Evolutionary conservation across 768 basidiomycete species (phyloP).

Genomic region (Trametes cubensis): DNA sequence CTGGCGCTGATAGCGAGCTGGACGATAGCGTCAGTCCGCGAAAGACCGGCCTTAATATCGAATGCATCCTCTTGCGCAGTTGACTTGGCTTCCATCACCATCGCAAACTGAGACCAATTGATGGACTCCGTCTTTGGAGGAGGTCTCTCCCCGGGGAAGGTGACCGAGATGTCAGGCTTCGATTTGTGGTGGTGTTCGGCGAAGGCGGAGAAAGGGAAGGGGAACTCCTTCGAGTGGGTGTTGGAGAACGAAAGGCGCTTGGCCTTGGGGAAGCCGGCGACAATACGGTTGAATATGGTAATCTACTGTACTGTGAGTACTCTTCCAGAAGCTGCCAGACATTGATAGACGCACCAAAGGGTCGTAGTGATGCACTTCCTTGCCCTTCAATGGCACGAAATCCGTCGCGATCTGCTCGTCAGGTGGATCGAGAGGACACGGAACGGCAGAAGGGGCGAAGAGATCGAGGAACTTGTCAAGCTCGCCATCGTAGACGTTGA

Average conservation of each 20-base stretch:
- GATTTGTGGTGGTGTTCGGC: conserved; percentile 3
- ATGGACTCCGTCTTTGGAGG: background rate
- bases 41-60: background rate
- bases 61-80: background rate
- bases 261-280: background rate
- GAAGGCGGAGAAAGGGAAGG: conserved; percentile 21
- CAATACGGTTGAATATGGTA: background rate
- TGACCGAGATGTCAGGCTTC: conserved; percentile 2
- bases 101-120: conserved; percentile 5
- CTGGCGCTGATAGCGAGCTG: conserved; percentile 13
- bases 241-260: conserved; percentile 9
- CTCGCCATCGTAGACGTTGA: background rate
- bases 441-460: background rate
- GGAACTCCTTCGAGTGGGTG: conserved; percentile 6
- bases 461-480: background rate
- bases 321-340: too few relatives aligned
- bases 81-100: conserved; percentile 11
- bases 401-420: background rate
- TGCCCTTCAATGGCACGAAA: background rate
- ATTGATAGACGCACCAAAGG: background rate
- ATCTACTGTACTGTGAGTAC: background rate
- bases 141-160: background rate
- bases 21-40: background rate
- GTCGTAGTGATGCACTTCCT: background rate
- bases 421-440: background rate